Percentiles rank a stretch among this genome's conserved stretches.
phyloP scores from a whole-genome alignment of 371 early-diverging fungal genomes.

The Apophysomyces trapeziformis region DNA sequence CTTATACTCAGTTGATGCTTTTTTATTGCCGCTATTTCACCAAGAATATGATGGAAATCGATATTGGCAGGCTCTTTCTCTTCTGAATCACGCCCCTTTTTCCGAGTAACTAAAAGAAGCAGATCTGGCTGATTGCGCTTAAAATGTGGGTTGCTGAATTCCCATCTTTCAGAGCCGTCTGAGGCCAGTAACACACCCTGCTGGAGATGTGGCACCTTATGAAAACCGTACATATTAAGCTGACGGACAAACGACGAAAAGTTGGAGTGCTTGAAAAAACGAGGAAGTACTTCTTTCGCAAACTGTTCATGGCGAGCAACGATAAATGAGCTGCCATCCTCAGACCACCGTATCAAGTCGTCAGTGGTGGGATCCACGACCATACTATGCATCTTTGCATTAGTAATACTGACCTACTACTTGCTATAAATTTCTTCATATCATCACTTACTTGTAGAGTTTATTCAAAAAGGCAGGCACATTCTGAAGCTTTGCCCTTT shows the following conservation, averaged over 20 bases:
- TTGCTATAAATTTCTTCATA: neutral
- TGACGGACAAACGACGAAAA: conserved; percentile 95
- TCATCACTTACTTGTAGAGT: conserved; percentile 69
- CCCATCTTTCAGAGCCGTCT: conserved; percentile 66
- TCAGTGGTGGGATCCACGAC: conserved; percentile 72
- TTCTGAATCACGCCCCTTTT: conserved; percentile 57
- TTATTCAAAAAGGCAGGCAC: conserved; percentile 91
- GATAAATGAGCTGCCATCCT: conserved; percentile 76
- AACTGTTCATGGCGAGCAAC: conserved; percentile 78
- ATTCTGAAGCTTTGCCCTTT: conserved; percentile 53
- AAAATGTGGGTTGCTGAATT: conserved; percentile 63
- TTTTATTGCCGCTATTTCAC: conserved; percentile 88
- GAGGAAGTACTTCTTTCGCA: conserved; percentile 83
- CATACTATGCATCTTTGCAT: conserved; percentile 53
- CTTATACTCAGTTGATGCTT: conserved; percentile 90
- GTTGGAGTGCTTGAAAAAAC: conserved; percentile 93
- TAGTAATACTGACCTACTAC: neutral
- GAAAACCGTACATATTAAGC: conserved; percentile 92
- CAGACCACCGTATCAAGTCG: conserved; percentile 79
- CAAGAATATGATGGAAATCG: conserved; percentile 65
- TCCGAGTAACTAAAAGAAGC: conserved; percentile 58
- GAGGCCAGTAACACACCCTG: conserved; percentile 74
- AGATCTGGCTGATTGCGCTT: conserved; percentile 62
- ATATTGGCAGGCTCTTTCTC: conserved; percentile 56
- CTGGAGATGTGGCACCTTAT: conserved; percentile 82